Percentiles rank a stretch among this genome's conserved stretches.
Evolutionary conservation across 768 basidiomycete genomes (phyloP).

Genomic region (Tricholomella constricta): DNA sequence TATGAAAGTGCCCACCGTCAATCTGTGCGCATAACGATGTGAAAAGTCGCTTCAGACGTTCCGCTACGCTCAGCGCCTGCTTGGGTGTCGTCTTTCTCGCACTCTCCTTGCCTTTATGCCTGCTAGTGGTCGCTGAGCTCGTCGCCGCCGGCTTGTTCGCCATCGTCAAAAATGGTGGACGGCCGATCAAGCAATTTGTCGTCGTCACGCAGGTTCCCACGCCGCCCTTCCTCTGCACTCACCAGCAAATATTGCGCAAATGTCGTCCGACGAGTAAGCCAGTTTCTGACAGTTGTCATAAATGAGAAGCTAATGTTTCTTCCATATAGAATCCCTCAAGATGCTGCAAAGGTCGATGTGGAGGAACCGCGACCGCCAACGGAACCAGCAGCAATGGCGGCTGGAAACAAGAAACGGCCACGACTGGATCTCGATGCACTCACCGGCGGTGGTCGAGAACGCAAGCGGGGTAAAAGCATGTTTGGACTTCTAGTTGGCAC

Average conservation of each 20-base stretch:
- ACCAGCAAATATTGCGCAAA: slow-evolving; percentile 26
- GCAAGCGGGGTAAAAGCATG: slow-evolving; percentile 87
- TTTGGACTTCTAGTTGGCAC: slow-evolving; percentile 83
- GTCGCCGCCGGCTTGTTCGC: slow-evolving; percentile 10
- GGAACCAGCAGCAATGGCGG: slow-evolving; percentile 46
- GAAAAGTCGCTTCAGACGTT: slow-evolving; percentile 61
- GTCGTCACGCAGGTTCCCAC: slow-evolving; percentile 33
- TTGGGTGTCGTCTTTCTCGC: slow-evolving; percentile 21
- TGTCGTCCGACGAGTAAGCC: slow-evolving; percentile 58
- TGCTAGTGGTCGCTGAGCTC: slow-evolving; percentile 2
- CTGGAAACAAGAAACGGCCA: slow-evolving; percentile 63
- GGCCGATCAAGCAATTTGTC: slow-evolving; percentile 1
- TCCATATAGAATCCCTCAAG: slow-evolving; percentile 26
- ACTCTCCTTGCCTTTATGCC: slow-evolving; percentile 9
- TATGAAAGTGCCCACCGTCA: slow-evolving; percentile 83
- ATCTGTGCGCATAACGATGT: slow-evolving; percentile 84
- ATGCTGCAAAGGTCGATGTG: slow-evolving; percentile 28
- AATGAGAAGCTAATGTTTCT: not conserved
- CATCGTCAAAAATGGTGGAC: slow-evolving; percentile 9
- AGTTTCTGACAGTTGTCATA: not conserved
- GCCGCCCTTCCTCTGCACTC: slow-evolving; percentile 23
- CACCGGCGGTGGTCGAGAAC: slow-evolving; percentile 51
- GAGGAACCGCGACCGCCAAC: slow-evolving; percentile 41
- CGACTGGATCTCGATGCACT: slow-evolving; percentile 63
- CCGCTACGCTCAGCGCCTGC: slow-evolving; percentile 32